Percentiles rank a stretch among this genome's conserved stretches.
Evolutionary conservation across 139 green algal genomes (phyloP).

Genomic region (Chlorella sorokiniana): DNA sequence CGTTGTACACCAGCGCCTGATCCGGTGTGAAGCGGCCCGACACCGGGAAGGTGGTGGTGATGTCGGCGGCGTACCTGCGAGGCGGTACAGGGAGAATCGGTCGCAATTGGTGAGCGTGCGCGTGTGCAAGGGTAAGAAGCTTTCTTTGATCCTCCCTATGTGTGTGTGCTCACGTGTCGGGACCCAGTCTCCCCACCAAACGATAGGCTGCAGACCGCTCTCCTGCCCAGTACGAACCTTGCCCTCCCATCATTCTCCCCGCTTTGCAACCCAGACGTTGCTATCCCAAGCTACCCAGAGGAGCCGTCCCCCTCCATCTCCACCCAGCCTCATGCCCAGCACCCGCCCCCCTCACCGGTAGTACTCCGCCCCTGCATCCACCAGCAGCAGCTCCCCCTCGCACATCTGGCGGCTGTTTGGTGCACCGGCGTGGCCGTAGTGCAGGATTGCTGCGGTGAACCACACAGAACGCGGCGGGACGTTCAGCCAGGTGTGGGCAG

Average conservation of each 20-base stretch:
- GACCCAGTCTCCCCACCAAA: too few species aligned
- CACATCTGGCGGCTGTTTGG: slow-evolving; percentile 78
- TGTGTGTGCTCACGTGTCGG: too few species aligned
- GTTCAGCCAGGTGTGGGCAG: neutral
- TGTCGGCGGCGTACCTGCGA: slow-evolving; percentile 61
- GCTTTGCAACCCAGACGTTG: too few species aligned
- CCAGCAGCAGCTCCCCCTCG: slow-evolving; percentile 75
- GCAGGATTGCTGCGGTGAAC: slow-evolving; percentile 66
- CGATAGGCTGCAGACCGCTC: too few species aligned
- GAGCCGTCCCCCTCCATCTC: neutral
- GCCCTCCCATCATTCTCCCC: too few species aligned
- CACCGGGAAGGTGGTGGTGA: slow-evolving; percentile 83
- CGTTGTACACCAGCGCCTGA: slow-evolving; percentile 80
- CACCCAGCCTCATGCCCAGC: neutral
- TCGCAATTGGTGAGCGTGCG: too few species aligned
- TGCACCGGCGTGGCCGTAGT: slow-evolving; percentile 88
- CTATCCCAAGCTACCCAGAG: too few species aligned
- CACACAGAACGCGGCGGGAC: neutral
- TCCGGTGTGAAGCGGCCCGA: slow-evolving; percentile 76
- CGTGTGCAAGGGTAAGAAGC: too few species aligned
- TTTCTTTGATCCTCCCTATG: too few species aligned
- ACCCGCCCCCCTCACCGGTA: slow-evolving; percentile 41
- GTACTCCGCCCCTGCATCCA: slow-evolving; percentile 89
- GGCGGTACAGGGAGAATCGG: neutral
- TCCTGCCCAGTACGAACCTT: too few species aligned